Base-by-base conservation (phyloP, 306 rosid species). In the Rubus parviflorus region DNA sequence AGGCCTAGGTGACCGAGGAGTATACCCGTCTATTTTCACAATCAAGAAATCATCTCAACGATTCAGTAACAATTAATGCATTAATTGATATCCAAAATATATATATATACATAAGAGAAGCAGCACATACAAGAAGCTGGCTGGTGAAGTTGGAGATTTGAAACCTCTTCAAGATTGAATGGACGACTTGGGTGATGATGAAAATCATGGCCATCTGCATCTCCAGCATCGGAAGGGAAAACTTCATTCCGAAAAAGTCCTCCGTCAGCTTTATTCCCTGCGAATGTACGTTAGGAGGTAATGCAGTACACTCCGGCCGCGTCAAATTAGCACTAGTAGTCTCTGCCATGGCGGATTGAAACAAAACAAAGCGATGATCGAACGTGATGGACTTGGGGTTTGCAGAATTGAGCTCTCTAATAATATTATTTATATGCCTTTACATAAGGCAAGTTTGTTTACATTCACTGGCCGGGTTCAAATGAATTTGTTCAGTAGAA, bases 121-220 rank as follows among this genome's bases (percentile, higher is more conserved):
- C 7, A 51, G 56, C 37, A 67, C 82, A 4, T 80, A 89, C 91
- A 48, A 85, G 15, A 84, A 87, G 72, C 81, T 87, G 91, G 13
- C 87, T 48, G 68, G 76, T 70, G 53, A 89, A 83, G 43, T n/a
- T 22, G 25, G 93, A 85, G 42, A 89, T n/a, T 23, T 84, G 52
- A 47, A 82, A 66, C 41, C 75, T 88, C 60, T 68, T 80, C 68
- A 87, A 68, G 51, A 82, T 0, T 10, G 73, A 58, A 67, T 81
- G 68, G 4, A 56, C 62, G 37, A 47, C 15, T 63, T 84, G 75
- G 1, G 82, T 82, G 73, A 80, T 0, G 25, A 2, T 54, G 47
- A 87, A 89, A 57, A 89, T 87, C 2, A 82, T 1, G 48, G 81
- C 40, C 37, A 89, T 61, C 30, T 89, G 90, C 48, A 89, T 62